phyloP scores from a whole-genome alignment of 352 stramenopile genomes.

The Peronospora farinosa region DNA sequence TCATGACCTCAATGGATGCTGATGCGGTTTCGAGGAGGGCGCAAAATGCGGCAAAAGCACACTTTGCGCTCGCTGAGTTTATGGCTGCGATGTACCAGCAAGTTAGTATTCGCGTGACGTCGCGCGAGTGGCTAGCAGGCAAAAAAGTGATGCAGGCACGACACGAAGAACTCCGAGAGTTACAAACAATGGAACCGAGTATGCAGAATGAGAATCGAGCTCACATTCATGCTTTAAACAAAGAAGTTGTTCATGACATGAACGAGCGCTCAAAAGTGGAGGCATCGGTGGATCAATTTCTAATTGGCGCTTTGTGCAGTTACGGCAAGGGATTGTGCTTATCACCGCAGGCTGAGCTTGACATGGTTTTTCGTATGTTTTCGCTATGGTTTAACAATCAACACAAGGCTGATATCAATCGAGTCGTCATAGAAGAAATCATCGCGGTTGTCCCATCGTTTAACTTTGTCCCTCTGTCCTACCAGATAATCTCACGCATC shows the following conservation, averaged over 20 bases:
- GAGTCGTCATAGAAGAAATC: conserved; percentile 77
- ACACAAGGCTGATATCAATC: conserved; percentile 61
- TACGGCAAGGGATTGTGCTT: conserved; percentile 65
- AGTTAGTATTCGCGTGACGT: conserved; percentile 77
- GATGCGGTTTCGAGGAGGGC: conserved; percentile 32
- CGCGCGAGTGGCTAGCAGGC: conserved; percentile 83
- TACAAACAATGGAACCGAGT: conserved; percentile 47
- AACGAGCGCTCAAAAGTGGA: conserved; percentile 84
- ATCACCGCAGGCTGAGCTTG: conserved; percentile 69
- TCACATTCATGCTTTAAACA: conserved; percentile 67
- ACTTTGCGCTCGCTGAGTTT: conserved; percentile 86
- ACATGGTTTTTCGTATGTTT: conserved; percentile 89
- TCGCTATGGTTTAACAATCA: conserved; percentile 93
- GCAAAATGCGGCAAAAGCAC: conserved; percentile 59
- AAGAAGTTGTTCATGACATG: conserved; percentile 85
- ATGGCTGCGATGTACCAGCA: conserved; percentile 90
- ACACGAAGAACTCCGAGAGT: conserved; percentile 51
- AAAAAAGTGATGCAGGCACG: conserved; percentile 71
- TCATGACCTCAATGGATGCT: conserved; percentile 45
- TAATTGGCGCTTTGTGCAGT: conserved; percentile 83
- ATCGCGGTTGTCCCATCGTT: conserved; percentile 88
- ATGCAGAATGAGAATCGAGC: conserved; percentile 62
- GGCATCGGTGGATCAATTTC: conserved; percentile 78
- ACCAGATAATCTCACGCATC: conserved; percentile 96
- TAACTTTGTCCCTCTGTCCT: conserved; percentile 94